Base-by-base conservation (phyloP, 768 basidiomycete genomes). In the Boletus subparvulus region DNA sequence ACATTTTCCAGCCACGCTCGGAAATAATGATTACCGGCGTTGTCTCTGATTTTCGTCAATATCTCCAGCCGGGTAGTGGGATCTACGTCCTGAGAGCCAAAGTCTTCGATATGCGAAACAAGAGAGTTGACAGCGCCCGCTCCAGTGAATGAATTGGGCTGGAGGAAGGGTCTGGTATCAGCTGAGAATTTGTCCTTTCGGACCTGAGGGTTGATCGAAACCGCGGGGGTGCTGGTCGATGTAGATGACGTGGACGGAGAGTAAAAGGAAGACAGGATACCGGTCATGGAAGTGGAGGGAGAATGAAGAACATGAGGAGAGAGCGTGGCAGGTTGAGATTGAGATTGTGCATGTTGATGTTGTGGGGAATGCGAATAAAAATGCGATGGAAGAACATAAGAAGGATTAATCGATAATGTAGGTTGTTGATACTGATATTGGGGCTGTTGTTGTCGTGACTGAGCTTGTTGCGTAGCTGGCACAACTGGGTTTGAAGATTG, bases 1-100 rank as follows among this genome's bases (percentile, higher is more conserved):
- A 67, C n/a, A 68, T 89, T 91, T 69, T 91, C 90, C 16, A 84
- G 81, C 90, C 91, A 93, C 6, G 90, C 90, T 42, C 89, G 84
- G 69, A 89, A 92, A 67, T 93, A 94, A 64, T 90, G 88, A 67
- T 92, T 90, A 41, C 85, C 88, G 30, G 92, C 92, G 47, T 86
- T 83, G 70, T 94, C 90, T 60, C 91, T 80, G 61, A 93, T 88
- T 72, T 85, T 87, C 17, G 86, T 87, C 53, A 94, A 73, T 51
- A 93, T 86, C 68, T 93, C 89, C 52, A 88, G 67, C 6, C 92
- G 85, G 19, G 79, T 79, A n/a, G 74, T 56, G 7, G 81, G 73
- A 53, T 90, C 87, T 24, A 90, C 84, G 26, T 90, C 87, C 47
- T 77, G 67, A 17, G 80, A 72, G 33, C 88, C 86, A 67, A 78